Conservation (phyloP, 2,329 filamentous ascomycete genomes). For the Dothideomycetes sp. region DNA sequence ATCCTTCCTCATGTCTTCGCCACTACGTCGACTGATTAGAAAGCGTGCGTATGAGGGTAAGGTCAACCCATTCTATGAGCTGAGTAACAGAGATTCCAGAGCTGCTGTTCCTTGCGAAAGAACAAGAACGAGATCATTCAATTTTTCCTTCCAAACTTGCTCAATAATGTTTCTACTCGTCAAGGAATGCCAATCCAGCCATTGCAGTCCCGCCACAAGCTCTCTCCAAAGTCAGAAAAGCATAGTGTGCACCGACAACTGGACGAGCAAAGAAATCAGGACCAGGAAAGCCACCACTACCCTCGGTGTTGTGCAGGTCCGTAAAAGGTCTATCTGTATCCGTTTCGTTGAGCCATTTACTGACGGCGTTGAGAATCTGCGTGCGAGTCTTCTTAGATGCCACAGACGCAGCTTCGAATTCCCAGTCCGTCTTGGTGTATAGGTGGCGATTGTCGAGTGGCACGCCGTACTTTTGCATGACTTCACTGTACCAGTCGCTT, state of each 20-base stretch:
- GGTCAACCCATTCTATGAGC: too few species aligned
- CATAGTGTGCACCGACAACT: slow-evolving; percentile 78
- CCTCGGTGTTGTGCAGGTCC: slow-evolving; percentile 74
- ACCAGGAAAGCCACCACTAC: slow-evolving; percentile 61
- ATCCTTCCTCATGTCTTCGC: too few species aligned
- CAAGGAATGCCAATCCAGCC: slow-evolving; percentile 36
- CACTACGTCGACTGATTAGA: too few species aligned
- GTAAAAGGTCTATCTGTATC: slow-evolving; percentile 64
- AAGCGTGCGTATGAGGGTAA: too few species aligned
- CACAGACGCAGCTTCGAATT: slow-evolving; percentile 78
- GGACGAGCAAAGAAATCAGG: slow-evolving; percentile 70
- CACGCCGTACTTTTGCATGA: slow-evolving; percentile 71
- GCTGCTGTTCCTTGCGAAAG: too few species aligned
- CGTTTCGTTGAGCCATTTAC: slow-evolving; percentile 77
- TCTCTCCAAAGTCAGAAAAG: slow-evolving; percentile 68
- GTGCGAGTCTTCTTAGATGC: slow-evolving; percentile 55
- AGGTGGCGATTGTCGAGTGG: slow-evolving; percentile 73
- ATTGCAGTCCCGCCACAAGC: slow-evolving; percentile 63
- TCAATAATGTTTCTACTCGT: neutral
- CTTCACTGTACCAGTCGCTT: slow-evolving; percentile 68
- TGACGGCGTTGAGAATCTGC: slow-evolving; percentile 63
- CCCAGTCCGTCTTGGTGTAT: slow-evolving; percentile 85
- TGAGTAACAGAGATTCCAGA: too few species aligned
- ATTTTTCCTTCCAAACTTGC: neutral
- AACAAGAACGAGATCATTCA: too few species aligned